Conservation (phyloP, 202 grass and related monocot species). For the Setaria italica region DNA sequence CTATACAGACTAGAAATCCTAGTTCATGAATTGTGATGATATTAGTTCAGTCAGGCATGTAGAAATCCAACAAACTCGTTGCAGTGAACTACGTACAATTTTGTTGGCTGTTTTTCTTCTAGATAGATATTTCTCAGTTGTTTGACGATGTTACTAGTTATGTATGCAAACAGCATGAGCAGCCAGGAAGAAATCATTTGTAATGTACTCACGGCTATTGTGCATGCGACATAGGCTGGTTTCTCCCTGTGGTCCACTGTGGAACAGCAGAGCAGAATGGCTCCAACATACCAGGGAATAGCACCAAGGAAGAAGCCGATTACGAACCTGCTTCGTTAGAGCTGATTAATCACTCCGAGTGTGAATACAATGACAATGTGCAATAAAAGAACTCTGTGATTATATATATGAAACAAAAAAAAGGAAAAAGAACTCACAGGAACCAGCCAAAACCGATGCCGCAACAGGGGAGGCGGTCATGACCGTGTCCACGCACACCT, state of each 20-base stretch:
- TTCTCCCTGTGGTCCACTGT: slow-evolving; percentile 83
- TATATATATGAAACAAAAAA: no score
- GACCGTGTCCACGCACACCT: slow-evolving; percentile 40
- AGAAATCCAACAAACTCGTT: no score
- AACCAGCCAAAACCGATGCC: slow-evolving; percentile 90
- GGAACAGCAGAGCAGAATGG: slow-evolving; percentile 69
- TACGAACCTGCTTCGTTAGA: slow-evolving; percentile 54
- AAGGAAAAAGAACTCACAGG: slow-evolving; percentile 55
- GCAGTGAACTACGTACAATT: no score
- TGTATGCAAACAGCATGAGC: neutral
- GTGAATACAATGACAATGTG: no score
- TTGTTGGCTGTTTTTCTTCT: no score
- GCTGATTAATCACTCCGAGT: no score
- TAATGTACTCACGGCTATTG: slow-evolving; percentile 63
- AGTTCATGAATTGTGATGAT: neutral
- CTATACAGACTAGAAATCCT: neutral
- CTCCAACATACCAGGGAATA: slow-evolving; percentile 93
- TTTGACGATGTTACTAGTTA: neutral
- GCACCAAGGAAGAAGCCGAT: slow-evolving; percentile 82
- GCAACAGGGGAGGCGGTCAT: slow-evolving; percentile 72
- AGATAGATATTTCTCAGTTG: no score
- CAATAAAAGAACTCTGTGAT: no score
- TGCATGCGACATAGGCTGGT: slow-evolving; percentile 78
- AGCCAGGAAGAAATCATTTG: neutral
- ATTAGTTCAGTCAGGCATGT: neutral